A percentile compares a stretch with the other conserved stretches of the same genome.
These are phyloP conservation scores for Xylaria sp. DNA, from an alignment of 2,329 filamentous ascomycete genomes.

Conservation along the genomic window DNA sequence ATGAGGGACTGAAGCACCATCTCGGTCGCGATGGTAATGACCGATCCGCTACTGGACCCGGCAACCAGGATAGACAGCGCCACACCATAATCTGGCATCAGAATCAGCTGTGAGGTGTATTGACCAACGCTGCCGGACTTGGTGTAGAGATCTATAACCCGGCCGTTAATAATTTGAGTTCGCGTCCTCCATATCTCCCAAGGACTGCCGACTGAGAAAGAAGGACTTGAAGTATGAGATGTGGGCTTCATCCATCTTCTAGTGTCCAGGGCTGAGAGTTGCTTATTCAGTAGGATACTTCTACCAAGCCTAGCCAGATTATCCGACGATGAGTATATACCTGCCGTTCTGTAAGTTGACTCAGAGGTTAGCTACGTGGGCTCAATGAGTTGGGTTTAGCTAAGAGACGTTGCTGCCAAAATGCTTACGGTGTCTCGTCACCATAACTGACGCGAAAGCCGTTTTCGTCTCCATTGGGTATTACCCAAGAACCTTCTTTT, in stretches of 20 bases:
- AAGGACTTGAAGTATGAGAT: constrained; percentile 20
- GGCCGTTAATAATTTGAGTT: constrained; percentile 18
- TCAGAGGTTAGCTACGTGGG: constrained; percentile 10
- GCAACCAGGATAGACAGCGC: constrained; percentile 21
- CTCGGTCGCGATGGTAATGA: constrained; percentile 21
- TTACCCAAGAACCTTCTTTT: constrained; percentile 25
- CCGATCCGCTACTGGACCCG: constrained; percentile 18
- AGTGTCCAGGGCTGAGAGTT: constrained; percentile 27
- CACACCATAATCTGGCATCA: constrained; percentile 22
- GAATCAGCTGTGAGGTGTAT: constrained; percentile 27
- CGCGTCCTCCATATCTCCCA: constrained; percentile 31
- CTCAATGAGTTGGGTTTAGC: not conserved
- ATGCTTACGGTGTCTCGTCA: constrained; percentile 26
- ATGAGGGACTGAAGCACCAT: constrained; percentile 31
- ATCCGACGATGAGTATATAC: constrained; percentile 28
- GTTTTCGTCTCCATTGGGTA: constrained; percentile 19
- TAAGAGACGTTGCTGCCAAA: not conserved
- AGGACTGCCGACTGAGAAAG: constrained; percentile 25
- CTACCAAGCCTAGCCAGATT: constrained; percentile 17
- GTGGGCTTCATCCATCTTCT: constrained; percentile 27
- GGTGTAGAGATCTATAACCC: constrained; percentile 27
- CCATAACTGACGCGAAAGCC: constrained; percentile 19
- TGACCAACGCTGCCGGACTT: constrained; percentile 27
- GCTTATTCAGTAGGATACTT: constrained; percentile 26
- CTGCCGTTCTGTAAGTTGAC: constrained; percentile 7